phyloP scores from a whole-genome alignment of 495 filamentous ascomycete genomes.

The Podospora comata region DNA sequence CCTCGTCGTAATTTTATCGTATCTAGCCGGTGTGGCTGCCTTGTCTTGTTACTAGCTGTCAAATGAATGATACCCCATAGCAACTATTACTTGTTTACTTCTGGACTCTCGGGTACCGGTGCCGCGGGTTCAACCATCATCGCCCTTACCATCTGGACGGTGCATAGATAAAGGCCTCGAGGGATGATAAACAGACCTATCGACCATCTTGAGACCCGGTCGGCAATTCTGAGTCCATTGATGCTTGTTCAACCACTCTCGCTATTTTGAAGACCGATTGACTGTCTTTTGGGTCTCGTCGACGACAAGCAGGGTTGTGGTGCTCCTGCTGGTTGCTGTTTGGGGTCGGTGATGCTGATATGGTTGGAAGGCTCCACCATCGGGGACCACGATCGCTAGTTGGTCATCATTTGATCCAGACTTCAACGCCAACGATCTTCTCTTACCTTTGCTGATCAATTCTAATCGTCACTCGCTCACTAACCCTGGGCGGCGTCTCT shows the following conservation, averaged over 20 bases:
- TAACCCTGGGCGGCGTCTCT: too few species aligned
- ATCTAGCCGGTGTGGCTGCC: not conserved
- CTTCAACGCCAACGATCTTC: not conserved
- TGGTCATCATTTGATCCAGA: not conserved
- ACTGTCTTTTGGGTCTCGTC: not conserved
- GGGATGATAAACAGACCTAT: too few species aligned
- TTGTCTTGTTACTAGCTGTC: not conserved
- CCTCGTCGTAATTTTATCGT: not conserved
- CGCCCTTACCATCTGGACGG: not conserved
- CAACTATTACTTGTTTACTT: slow-evolving; percentile 37
- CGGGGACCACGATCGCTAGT: not conserved
- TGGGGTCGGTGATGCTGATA: not conserved
- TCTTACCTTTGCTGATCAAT: not conserved
- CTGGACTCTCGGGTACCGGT: not conserved
- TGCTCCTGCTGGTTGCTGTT: not conserved
- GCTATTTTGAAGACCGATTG: too few species aligned
- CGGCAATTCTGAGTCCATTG: too few species aligned
- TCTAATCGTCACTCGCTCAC: too few species aligned
- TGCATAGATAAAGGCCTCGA: too few species aligned
- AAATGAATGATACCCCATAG: not conserved
- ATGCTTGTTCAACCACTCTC: too few species aligned
- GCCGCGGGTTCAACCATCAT: not conserved
- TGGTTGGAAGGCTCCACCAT: not conserved
- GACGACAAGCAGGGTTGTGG: not conserved
- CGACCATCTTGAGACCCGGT: too few species aligned